phyloP scores from a whole-genome alignment of 305 asterid genomes.

The Lippia alba region DNA sequence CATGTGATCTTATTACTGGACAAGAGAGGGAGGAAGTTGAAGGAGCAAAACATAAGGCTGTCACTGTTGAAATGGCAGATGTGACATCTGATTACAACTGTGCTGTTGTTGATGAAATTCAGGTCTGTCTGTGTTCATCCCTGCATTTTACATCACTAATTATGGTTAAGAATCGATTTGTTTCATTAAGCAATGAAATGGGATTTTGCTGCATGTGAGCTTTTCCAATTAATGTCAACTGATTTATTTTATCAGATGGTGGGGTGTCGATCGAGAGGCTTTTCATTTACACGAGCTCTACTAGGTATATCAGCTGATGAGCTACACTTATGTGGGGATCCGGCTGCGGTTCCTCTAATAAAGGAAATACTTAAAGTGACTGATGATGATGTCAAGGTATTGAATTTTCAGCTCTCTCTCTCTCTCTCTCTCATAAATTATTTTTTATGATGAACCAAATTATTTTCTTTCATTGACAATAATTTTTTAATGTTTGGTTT shows the following conservation, averaged over 20 bases:
- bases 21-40: constrained; percentile 91
- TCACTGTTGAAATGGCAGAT: constrained; percentile 95
- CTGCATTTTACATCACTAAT: constrained; percentile 2
- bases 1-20: constrained; percentile 93
- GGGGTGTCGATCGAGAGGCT: constrained; percentile 84
- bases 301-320: constrained; percentile 88
- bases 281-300: constrained; percentile 92
- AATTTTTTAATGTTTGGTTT: constrained; percentile 31
- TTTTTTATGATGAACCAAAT: constrained; percentile 6
- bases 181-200: neutral
- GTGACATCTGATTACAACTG: constrained; percentile 68
- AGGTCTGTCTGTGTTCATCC: constrained; percentile 52
- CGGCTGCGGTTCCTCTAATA: constrained; percentile 90
- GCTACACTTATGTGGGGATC: constrained; percentile 95
- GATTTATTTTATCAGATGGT: constrained; percentile 58
- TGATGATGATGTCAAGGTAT: constrained; percentile 72
- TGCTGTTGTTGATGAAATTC: constrained; percentile 97
- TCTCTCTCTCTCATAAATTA: no score
- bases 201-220: no score
- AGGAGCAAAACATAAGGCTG: constrained; percentile 87
- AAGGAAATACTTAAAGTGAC: constrained; percentile 88
- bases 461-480: neutral
- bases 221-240: no score
- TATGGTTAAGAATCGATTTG: neutral
- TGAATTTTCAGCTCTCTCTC: constrained; percentile 18